Evolutionary conservation across 2,329 filamentous ascomycete genomes (phyloP).

Genomic region (Aspergillus piperis): DNA sequence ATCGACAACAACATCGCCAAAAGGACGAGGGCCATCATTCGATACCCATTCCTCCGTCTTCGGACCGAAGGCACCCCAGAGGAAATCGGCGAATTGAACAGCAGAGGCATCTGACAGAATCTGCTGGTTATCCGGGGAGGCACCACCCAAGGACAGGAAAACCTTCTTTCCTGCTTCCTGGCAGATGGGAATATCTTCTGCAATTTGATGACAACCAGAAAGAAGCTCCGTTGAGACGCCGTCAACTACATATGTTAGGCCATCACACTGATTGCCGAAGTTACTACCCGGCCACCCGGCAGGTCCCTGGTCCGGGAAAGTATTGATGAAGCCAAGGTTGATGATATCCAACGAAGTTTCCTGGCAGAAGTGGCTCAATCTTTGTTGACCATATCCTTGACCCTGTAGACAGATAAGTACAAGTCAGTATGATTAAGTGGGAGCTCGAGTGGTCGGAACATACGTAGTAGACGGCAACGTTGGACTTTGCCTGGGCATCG

Average conservation of each 20-base stretch:
- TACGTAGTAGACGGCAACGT: conserved; percentile 58
- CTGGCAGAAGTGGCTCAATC: conserved; percentile 54
- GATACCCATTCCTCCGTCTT: conserved; percentile 30
- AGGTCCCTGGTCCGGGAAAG: conserved; percentile 51
- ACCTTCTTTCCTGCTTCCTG: conserved; percentile 47
- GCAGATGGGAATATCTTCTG: conserved; percentile 44
- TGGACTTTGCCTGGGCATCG: conserved; percentile 45
- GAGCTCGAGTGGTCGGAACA: conserved; percentile 5
- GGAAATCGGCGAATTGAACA: conserved; percentile 50
- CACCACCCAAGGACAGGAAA: conserved; percentile 53
- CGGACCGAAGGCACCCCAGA: conserved; percentile 55
- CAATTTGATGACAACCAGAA: conserved; percentile 47
- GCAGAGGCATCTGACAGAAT: conserved; percentile 45
- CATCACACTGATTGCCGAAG: conserved; percentile 59
- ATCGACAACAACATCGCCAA: conserved; percentile 49
- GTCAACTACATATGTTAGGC: conserved; percentile 40
- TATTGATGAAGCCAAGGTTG: conserved; percentile 57
- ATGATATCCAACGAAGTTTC: conserved; percentile 57
- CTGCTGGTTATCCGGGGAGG: conserved; percentile 42
- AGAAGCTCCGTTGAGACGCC: conserved; percentile 46
- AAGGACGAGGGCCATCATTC: conserved; percentile 48
- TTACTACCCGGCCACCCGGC: conserved; percentile 55
- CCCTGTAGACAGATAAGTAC: conserved; percentile 41
- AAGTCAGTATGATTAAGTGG: neutral
- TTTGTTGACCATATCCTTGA: conserved; percentile 53